phyloP scores from a whole-genome alignment of 495 filamentous ascomycete genomes.

The Evansstolkia leycettana region DNA sequence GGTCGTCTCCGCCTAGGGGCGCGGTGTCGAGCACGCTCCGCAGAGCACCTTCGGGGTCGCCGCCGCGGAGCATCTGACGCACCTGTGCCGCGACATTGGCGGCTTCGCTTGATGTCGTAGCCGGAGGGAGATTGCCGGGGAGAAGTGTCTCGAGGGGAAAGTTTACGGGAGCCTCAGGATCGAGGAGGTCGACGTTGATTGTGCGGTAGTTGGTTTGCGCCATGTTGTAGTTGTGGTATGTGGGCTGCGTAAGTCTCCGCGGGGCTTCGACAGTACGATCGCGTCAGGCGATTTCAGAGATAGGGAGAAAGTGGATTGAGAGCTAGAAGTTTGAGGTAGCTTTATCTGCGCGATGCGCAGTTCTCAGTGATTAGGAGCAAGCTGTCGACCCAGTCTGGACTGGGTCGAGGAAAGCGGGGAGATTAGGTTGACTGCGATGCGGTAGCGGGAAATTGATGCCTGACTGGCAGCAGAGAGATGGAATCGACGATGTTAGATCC shows the following conservation, averaged over 20 bases:
- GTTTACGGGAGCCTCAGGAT: conserved; percentile 78
- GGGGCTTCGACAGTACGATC: no score
- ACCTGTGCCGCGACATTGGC: conserved; percentile 64
- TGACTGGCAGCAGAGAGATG: no score
- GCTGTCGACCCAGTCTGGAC: conserved; percentile 2
- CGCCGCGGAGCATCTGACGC: conserved; percentile 70
- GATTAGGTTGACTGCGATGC: conserved; percentile 1
- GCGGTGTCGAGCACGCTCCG: conserved; percentile 64
- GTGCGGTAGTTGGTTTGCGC: conserved; percentile 68
- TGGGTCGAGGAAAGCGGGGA: conserved; percentile 9
- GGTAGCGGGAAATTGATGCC: no score
- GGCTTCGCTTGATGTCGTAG: conserved; percentile 57
- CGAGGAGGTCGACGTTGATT: conserved; percentile 82
- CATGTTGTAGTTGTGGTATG: conserved; percentile 21
- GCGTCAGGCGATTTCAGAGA: no score
- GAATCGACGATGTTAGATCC: no score
- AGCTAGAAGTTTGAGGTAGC: no score
- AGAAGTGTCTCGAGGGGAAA: conserved; percentile 74
- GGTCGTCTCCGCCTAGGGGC: conserved; percentile 57
- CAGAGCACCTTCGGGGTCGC: conserved; percentile 76
- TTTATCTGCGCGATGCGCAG: no score
- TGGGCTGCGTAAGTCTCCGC: no score
- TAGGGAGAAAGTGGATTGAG: no score
- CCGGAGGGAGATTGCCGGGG: conserved; percentile 46
- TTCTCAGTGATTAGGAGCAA: background rate